Evolutionary conservation across 306 rosid genomes (phyloP).

Genomic region (Malus sieversii): DNA sequence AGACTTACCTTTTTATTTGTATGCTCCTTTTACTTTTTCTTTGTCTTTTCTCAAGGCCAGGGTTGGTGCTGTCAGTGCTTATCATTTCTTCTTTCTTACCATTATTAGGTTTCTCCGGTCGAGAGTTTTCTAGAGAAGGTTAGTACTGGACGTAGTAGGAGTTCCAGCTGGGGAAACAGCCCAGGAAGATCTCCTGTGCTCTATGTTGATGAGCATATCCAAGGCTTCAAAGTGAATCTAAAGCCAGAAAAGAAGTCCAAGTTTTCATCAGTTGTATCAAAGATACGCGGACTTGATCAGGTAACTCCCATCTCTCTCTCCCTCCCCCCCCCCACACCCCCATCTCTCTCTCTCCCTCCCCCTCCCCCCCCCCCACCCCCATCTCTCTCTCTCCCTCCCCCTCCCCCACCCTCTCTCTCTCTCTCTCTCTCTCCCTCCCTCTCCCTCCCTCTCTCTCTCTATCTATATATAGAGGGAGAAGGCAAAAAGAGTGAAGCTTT

Average conservation of each 20-base stretch:
- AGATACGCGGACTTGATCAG: slow-evolving; percentile 96
- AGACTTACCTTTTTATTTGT: slow-evolving; percentile 5
- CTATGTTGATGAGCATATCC: slow-evolving; percentile 72
- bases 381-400: too few species aligned
- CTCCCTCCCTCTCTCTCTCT: too few species aligned
- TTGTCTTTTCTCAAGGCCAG: neutral
- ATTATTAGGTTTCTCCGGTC: slow-evolving; percentile 66
- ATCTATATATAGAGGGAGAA: too few species aligned
- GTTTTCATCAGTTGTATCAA: slow-evolving; percentile 90
- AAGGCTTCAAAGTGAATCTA: slow-evolving; percentile 81
- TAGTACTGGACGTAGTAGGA: slow-evolving; percentile 73
- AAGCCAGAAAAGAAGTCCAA: slow-evolving; percentile 90
- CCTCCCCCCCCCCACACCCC: neutral
- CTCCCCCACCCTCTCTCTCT: too few species aligned
- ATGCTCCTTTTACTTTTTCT: neutral
- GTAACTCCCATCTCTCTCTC: slow-evolving; percentile 30
- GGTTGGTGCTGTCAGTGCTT: neutral
- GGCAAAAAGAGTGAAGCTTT: too few species aligned
- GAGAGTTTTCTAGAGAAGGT: slow-evolving; percentile 87
- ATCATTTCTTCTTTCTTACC: slow-evolving; percentile 17
- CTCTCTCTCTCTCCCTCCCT: neutral
- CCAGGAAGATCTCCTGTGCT: slow-evolving; percentile 87
- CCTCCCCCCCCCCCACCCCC: too few species aligned
- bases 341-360: too few species aligned
- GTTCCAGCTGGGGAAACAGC: slow-evolving; percentile 85